Base-by-base conservation (phyloP, 73 alveolate genomes). In the Paramecium sonneborni region DNA sequence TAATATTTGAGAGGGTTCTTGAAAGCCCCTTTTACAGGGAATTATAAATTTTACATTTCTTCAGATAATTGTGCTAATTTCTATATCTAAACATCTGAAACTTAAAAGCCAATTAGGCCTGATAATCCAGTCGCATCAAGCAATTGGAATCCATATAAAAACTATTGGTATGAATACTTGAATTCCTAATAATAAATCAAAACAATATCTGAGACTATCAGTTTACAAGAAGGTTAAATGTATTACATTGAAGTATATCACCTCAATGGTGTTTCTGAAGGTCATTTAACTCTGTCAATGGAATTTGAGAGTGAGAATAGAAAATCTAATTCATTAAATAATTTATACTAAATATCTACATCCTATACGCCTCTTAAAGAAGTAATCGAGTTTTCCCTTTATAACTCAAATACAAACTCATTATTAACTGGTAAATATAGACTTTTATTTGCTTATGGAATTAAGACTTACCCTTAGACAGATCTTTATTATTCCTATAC, bases 51-150 rank as follows among this genome's bases (percentile, higher is more conserved):
- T 12, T 79, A 79, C 41, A 10, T 79, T 6, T 57, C 90, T 4
- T 39, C 90, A 15, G 90, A 79, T 44, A 62, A 79, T 79, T 79
- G 90, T 12, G 90, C 90, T 12, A n/a, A 57, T 18, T 23, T 79
- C 10, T 79, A 79, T 44, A 79, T 79, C 18, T 79, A 79, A 46
- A 79, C 69, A 23, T 3, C 76, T 11, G 11, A 57, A 2, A 26
- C 32, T 2, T 28, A 11, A 10, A 41, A 21, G 12, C 43, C 69
- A 10, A 23, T 20, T 12, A 24, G 62, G 18, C 15, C 90, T 11
- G 55, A 21, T 24, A 44, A 21, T 23, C 35, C 44, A 38, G 15
- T 44, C 15, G 74, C 44, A 8, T 43, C 23, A 20, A 79, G 55
- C 10, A 18, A 12, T 6, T 79, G 90, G 90, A 41, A 32, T 39